These are phyloP conservation scores for Trichosporon sp. DNA, from an alignment of 1,284 basidiomycete species.

Conservation along the genomic window DNA sequence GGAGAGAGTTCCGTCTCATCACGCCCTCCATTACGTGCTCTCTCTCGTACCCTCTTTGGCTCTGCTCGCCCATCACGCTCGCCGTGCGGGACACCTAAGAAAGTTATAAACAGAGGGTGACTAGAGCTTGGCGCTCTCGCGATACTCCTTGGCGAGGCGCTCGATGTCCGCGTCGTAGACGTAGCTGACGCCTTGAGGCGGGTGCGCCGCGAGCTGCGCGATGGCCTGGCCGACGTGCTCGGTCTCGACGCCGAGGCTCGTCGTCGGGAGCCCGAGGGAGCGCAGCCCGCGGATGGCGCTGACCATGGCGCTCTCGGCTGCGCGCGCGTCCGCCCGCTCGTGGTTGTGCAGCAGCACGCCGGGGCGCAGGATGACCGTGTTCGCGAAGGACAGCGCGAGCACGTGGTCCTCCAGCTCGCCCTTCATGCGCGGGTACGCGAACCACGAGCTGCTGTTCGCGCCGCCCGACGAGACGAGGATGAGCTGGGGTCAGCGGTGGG, in stretches of 20 bases:
- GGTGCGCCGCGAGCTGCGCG: conserved; percentile 37
- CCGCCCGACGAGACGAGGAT: conserved; percentile 43
- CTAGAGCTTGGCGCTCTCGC: background rate
- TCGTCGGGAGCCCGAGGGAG: conserved; percentile 24
- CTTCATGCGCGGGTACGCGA: conserved; percentile 41
- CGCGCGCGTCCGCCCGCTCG: conserved; percentile 21
- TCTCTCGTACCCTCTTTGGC: too few species aligned
- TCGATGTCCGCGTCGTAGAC: conserved; percentile 31
- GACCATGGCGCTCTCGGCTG: conserved; percentile 20
- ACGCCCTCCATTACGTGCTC: too few species aligned
- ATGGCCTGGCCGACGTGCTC: conserved; percentile 40
- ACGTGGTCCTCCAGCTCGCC: conserved; percentile 43
- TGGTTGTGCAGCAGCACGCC: conserved; percentile 31
- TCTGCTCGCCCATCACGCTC: too few species aligned
- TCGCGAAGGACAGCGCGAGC: conserved; percentile 34
- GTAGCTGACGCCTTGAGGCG: conserved; percentile 23
- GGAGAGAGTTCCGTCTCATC: too few species aligned
- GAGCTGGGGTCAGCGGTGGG: conserved; percentile 26
- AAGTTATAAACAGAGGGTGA: background rate
- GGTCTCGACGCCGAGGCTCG: conserved; percentile 22
- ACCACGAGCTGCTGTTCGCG: conserved; percentile 23
- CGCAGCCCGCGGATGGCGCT: conserved; percentile 20
- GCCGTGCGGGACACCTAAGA: too few species aligned
- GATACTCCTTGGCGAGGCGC: conserved; percentile 28
- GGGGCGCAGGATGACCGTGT: conserved; percentile 41